Conservation (phyloP, 2,329 filamentous ascomycete genomes). For the Fusarium xylarioides region DNA sequence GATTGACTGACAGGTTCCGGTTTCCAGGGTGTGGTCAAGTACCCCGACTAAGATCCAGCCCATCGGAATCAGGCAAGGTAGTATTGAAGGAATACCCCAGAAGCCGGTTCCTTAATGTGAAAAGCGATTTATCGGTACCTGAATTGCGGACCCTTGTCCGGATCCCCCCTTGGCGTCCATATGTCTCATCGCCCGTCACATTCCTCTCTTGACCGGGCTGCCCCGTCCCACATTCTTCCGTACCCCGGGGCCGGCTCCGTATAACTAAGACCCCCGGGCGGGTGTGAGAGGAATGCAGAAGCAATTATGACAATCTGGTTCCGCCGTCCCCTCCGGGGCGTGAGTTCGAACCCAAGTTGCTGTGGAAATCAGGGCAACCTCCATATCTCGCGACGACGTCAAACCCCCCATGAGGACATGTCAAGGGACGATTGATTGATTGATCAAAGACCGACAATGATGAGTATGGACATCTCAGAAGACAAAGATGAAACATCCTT, state of each 20-base stretch:
- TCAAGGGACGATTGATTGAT: constrained; percentile 8
- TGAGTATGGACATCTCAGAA: constrained; percentile 12
- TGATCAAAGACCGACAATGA: constrained; percentile 10
- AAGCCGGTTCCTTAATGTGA: constrained; percentile 14
- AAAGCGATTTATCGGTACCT: constrained; percentile 15
- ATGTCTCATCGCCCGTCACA: constrained; percentile 37
- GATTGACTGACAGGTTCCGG: constrained; percentile 32
- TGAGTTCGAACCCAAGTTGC: constrained; percentile 25
- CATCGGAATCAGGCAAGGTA: constrained; percentile 24
- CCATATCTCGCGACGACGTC: constrained; percentile 24
- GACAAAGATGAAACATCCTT: constrained; percentile 26
- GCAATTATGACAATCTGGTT: constrained; percentile 22
- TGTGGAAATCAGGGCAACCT: constrained; percentile 31
- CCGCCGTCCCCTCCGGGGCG: constrained; percentile 5
- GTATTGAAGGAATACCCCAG: constrained; percentile 25
- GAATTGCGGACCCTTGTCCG: constrained; percentile 14
- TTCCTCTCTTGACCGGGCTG: constrained; percentile 31
- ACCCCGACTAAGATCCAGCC: constrained; percentile 13
- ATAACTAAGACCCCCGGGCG: constrained; percentile 9
- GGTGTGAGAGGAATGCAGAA: constrained; percentile 38
- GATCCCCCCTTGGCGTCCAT: constrained; percentile 2
- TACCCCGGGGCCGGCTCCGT: constrained; percentile 36
- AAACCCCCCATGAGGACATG: constrained; percentile 13
- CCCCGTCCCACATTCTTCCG: constrained; percentile 39
- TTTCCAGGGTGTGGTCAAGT: constrained; percentile 32